These are phyloP conservation scores for Tricholoma furcatifolium DNA, from an alignment of 768 basidiomycete genomes.

Conservation along the genomic window DNA sequence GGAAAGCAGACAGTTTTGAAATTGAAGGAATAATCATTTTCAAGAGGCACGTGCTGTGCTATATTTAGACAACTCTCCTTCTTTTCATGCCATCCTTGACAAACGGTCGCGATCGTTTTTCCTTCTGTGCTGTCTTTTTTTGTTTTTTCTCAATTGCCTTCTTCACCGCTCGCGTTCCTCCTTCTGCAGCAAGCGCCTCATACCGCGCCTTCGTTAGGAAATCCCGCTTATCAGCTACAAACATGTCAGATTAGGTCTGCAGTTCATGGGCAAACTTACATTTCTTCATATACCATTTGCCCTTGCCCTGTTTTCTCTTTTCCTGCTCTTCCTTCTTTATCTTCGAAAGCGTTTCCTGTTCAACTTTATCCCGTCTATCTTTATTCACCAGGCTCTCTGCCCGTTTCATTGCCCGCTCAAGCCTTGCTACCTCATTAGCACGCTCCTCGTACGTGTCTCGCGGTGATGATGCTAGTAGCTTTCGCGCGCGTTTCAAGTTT, in stretches of 20 bases:
- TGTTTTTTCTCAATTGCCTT: constrained; percentile 89
- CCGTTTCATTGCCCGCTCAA: constrained; percentile 75
- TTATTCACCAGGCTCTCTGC: constrained; percentile 76
- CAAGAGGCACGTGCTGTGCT: constrained; percentile 7
- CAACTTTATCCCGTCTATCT: constrained; percentile 66
- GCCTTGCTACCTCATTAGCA: constrained; percentile 62
- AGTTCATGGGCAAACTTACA: constrained; percentile 35
- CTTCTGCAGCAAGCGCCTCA: constrained; percentile 72
- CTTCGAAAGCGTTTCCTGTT: constrained; percentile 61
- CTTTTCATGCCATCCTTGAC: constrained; percentile 19
- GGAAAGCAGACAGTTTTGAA: not conserved
- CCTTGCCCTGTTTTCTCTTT: constrained; percentile 76
- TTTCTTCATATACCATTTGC: constrained; percentile 82
- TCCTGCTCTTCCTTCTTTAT: constrained; percentile 57
- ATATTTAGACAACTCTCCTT: constrained; percentile 16
- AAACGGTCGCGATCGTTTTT: constrained; percentile 83
- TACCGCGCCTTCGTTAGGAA: constrained; percentile 73
- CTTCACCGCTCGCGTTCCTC: constrained; percentile 80
- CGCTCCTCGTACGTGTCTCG: constrained; percentile 56
- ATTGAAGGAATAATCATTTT: not conserved
- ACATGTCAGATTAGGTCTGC: constrained; percentile 7
- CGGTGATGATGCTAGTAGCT: constrained; percentile 60
- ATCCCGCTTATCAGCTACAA: constrained; percentile 74
- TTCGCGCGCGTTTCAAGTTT: constrained; percentile 66
- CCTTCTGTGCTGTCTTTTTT: constrained; percentile 83